Evolutionary conservation across 1,139 yeast species (phyloP).

Genomic region (Pichia sp.): DNA sequence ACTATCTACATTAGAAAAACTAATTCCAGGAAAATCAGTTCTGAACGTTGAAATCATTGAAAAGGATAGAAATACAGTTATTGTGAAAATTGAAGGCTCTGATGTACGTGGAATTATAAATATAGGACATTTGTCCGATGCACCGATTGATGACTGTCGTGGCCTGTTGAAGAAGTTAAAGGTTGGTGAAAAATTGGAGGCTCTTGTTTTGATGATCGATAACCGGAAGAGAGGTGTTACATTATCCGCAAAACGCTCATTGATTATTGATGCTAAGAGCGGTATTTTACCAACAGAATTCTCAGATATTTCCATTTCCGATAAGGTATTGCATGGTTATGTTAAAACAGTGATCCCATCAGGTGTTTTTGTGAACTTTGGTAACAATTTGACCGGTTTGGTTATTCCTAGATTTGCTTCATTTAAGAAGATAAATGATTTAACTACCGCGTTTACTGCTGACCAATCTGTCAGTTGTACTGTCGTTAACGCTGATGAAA

Average conservation of each 20-base stretch:
- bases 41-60: conserved; percentile 64
- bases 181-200: conserved; percentile 57
- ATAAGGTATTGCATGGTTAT: conserved; percentile 58
- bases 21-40: conserved; percentile 61
- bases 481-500: conserved; percentile 60
- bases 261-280: conserved; percentile 60
- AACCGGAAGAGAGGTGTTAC: conserved; percentile 54
- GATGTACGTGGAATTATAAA: conserved; percentile 67
- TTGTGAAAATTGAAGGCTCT: conserved; percentile 57
- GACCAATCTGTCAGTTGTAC: conserved; percentile 67
- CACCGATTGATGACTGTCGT: conserved; percentile 68
- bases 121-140: conserved; percentile 74
- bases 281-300: conserved; percentile 54
- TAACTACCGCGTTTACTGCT: conserved; percentile 49
- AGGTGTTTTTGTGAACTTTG: conserved; percentile 84
- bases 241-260: conserved; percentile 60
- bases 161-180: conserved; percentile 52
- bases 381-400: conserved; percentile 75
- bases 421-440: conserved; percentile 50
- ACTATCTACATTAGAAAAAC: conserved; percentile 42
- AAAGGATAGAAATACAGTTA: conserved; percentile 66
- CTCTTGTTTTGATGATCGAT: conserved; percentile 68
- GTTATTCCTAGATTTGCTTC: conserved; percentile 74
- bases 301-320: conserved; percentile 51
- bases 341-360: conserved; percentile 69